These are phyloP conservation scores for Gyrodon lividus DNA, from an alignment of 768 basidiomycete genomes.

Conservation along the genomic window DNA sequence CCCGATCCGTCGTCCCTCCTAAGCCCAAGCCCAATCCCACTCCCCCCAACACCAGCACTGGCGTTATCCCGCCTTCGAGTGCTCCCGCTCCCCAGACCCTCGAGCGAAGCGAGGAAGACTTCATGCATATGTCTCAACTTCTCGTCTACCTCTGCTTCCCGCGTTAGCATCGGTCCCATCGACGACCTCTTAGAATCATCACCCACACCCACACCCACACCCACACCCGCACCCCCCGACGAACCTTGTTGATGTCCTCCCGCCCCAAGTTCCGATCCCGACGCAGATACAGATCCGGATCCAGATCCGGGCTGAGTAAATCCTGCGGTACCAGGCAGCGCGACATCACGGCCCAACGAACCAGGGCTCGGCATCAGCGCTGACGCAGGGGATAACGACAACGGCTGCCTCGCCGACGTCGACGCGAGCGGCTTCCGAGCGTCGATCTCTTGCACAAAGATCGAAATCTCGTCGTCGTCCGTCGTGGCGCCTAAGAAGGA, in stretches of 20 bases:
- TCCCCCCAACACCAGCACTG: slow-evolving; percentile 8
- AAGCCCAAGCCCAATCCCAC: slow-evolving; percentile 11
- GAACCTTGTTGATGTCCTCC: slow-evolving; percentile 17
- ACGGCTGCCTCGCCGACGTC: slow-evolving; percentile 15
- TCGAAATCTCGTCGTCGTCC: slow-evolving; percentile 77
- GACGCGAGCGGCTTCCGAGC: slow-evolving; percentile 56
- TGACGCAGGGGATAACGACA: neutral
- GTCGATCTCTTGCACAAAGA: slow-evolving; percentile 78
- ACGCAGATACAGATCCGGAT: slow-evolving; percentile 6
- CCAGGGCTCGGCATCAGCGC: slow-evolving; percentile 8
- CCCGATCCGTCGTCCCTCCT: slow-evolving; percentile 7
- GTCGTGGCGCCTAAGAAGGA: slow-evolving; percentile 49
- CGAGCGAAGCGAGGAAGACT: slow-evolving; percentile 60
- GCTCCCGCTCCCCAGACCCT: slow-evolving; percentile 49
- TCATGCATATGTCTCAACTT: slow-evolving; percentile 65
- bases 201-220: slow-evolving; percentile 16
- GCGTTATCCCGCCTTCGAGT: slow-evolving; percentile 24
- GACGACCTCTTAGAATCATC: slow-evolving; percentile 24
- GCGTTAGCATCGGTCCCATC: slow-evolving; percentile 60
- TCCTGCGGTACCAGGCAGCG: neutral
- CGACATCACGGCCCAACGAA: neutral
- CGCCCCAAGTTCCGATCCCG: slow-evolving; percentile 11
- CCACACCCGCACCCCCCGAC: slow-evolving; percentile 19
- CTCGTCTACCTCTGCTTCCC: slow-evolving; percentile 64
- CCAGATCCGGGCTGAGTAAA: slow-evolving; percentile 1